Evolutionary conservation across 768 basidiomycete genomes (phyloP).

Genomic region (Mycena albidolilacea): DNA sequence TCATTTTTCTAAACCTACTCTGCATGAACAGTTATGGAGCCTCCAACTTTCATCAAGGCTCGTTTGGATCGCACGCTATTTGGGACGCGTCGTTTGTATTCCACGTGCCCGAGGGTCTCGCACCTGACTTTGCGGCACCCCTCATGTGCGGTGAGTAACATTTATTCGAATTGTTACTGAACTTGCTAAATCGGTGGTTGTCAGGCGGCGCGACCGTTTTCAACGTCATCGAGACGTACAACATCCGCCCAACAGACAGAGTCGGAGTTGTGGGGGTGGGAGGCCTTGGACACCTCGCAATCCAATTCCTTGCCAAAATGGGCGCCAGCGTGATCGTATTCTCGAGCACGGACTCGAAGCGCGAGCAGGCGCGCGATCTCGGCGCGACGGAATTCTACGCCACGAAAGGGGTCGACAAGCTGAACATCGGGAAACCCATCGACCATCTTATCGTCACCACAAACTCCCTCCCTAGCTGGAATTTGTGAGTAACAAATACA

Average conservation of each 20-base stretch:
- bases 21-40: not conserved
- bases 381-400: constrained; percentile 55
- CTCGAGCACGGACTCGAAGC: constrained; percentile 51
- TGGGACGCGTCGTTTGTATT: constrained; percentile 54
- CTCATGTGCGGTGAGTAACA: constrained; percentile 26
- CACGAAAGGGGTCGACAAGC: constrained; percentile 43
- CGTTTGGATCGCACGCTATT: constrained; percentile 52
- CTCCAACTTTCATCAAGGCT: constrained; percentile 42
- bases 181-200: no score
- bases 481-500: constrained; percentile 9
- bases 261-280: constrained; percentile 54
- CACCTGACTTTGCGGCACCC: constrained; percentile 50
- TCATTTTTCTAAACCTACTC: not conserved
- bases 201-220: constrained; percentile 29
- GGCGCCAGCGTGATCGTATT: constrained; percentile 55
- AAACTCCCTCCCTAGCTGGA: constrained; percentile 26
- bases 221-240: constrained; percentile 31
- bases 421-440: constrained; percentile 43
- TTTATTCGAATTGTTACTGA: no score
- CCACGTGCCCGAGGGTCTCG: constrained; percentile 49
- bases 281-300: constrained; percentile 55
- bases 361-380: constrained; percentile 48
- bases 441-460: constrained; percentile 47
- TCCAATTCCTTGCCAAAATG: constrained; percentile 57
- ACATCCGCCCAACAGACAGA: constrained; percentile 48